Conservation (phyloP, 2,329 filamentous ascomycete species). For the Fusarium camptoceras region DNA sequence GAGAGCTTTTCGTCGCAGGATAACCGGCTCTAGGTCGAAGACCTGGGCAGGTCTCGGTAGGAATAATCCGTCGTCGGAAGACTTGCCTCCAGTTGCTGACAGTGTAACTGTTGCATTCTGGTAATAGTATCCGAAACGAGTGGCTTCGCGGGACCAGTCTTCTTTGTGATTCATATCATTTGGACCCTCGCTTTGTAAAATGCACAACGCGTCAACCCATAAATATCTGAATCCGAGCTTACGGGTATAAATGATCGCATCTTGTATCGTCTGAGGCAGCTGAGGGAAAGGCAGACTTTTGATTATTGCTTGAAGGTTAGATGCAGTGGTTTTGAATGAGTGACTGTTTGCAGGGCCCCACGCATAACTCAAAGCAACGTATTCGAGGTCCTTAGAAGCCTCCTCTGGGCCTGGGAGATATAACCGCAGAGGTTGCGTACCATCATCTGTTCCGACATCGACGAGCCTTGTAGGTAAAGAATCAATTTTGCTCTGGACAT, state of each 20-base stretch:
- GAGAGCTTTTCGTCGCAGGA: not conserved
- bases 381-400: not conserved
- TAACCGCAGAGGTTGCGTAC: not conserved
- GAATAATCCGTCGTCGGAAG: not conserved
- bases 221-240: not conserved
- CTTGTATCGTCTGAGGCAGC: not conserved
- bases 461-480: not conserved
- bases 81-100: not conserved
- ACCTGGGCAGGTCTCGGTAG: not conserved
- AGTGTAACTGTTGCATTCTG: not conserved
- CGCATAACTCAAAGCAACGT: not conserved
- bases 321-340: not conserved
- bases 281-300: not conserved
- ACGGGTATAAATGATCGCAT: not conserved
- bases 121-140: not conserved
- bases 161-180: not conserved
- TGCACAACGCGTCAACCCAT: not conserved
- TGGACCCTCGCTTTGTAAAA: not conserved
- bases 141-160: not conserved
- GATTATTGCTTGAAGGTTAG: not conserved
- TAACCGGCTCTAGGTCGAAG: not conserved
- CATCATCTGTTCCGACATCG: not conserved
- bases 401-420: not conserved
- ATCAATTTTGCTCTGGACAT: accelerated
- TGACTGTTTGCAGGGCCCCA: not conserved